Percentiles rank a stretch among this genome's conserved stretches.
These are phyloP conservation scores for Solanum chacoense DNA, from an alignment of 305 asterid species.

Conservation along the genomic window DNA sequence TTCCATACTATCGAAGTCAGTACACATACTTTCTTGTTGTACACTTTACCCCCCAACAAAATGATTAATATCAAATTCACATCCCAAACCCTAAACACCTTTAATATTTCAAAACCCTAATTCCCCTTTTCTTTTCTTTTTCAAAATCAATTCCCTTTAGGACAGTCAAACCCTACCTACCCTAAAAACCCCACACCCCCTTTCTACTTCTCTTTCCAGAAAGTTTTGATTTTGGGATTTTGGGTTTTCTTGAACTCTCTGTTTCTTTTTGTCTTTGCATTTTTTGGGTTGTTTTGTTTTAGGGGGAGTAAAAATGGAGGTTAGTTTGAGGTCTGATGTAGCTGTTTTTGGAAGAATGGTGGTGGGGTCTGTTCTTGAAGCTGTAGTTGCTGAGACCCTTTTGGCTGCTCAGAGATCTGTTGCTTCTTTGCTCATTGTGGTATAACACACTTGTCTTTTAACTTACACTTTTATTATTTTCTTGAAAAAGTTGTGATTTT, in stretches of 20 bases:
- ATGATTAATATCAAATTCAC: neutral
- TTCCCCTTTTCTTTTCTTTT: neutral
- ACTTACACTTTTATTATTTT: neutral
- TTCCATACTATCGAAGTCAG: neutral
- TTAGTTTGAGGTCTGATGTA: slow-evolving; percentile 19
- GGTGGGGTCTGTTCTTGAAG: slow-evolving; percentile 18
- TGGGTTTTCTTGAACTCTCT: neutral
- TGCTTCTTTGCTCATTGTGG: slow-evolving; percentile 33
- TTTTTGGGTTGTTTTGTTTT: neutral
- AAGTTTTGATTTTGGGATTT: neutral
- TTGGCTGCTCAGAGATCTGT: slow-evolving; percentile 30
- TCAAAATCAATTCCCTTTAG: neutral
- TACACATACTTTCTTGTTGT: neutral
- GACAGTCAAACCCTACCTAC: slow-evolving; percentile 6
- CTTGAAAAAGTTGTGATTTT: neutral
- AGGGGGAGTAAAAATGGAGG: slow-evolving; percentile 24
- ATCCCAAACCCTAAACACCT: neutral
- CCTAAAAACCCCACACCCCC: neutral
- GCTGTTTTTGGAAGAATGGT: slow-evolving; percentile 13
- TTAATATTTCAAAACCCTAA: neutral
- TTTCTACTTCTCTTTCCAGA: neutral
- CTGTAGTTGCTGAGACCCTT: slow-evolving; percentile 18
- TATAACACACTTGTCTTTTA: slow-evolving; percentile 1
- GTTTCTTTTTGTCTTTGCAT: neutral
- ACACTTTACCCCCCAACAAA: neutral